A percentile compares a stretch with the other conserved stretches of the same genome.
phyloP scores from a whole-genome alignment of 306 rosid genomes.

The Dalbergia cultrata region DNA sequence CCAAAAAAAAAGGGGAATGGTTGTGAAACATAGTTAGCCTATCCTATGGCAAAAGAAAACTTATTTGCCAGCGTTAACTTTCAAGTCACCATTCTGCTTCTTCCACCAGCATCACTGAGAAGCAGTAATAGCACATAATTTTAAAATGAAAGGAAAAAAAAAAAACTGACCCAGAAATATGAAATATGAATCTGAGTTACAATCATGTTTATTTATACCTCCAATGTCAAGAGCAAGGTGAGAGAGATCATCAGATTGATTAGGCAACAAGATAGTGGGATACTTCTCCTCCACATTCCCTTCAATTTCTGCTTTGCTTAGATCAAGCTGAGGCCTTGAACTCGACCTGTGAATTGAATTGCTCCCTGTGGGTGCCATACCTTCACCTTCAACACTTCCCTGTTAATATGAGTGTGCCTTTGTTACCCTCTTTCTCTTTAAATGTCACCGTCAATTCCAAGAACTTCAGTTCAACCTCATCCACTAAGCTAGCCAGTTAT shows the following conservation, averaged over 20 bases:
- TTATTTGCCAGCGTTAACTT: too few species aligned
- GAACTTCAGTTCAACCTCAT: conserved; percentile 40
- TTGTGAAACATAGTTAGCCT: background rate
- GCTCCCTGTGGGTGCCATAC: conserved; percentile 60
- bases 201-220: conserved; percentile 48
- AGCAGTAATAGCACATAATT: background rate
- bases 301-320: conserved; percentile 86
- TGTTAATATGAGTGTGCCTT: background rate
- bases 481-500: conserved; percentile 52
- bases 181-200: background rate
- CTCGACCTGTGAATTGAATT: conserved; percentile 75
- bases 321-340: conserved; percentile 84
- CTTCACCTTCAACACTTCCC: background rate
- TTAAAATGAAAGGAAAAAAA: background rate
- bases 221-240: conserved; percentile 89
- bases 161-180: background rate
- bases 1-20: too few species aligned
- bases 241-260: conserved; percentile 84
- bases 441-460: conserved; percentile 48
- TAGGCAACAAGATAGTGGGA: conserved; percentile 83
- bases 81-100: background rate
- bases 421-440: conserved; percentile 26
- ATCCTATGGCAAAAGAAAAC: background rate
- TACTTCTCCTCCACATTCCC: conserved; percentile 72
- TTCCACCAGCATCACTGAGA: background rate